A percentile compares a stretch with the other conserved stretches of the same genome.
These are phyloP conservation scores for Aphanomyces stellatus DNA, from an alignment of 352 stramenopile genomes.

Conservation along the genomic window DNA sequence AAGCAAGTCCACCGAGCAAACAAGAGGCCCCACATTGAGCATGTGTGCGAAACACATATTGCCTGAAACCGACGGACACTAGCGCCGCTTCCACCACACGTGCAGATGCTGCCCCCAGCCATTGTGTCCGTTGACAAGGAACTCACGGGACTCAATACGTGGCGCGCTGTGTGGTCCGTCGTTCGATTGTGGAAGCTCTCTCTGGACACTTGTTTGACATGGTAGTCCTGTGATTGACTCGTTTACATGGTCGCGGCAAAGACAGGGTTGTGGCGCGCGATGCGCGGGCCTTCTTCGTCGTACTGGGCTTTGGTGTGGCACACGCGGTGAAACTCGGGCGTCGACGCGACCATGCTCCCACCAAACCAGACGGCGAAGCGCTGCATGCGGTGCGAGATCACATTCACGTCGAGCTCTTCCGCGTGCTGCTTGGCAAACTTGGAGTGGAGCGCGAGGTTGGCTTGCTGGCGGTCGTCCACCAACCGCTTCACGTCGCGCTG, in stretches of 20 bases:
- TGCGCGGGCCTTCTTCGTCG: constrained; percentile 92
- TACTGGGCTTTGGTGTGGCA: constrained; percentile 96
- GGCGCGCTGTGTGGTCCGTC: too few relatives aligned
- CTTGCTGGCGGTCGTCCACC: constrained; percentile 84
- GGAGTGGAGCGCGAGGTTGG: constrained; percentile 75
- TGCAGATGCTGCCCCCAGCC: too few relatives aligned
- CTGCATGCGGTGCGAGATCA: constrained; percentile 93
- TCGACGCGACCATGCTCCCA: constrained; percentile 91
- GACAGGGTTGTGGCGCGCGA: constrained; percentile 91
- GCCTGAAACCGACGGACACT: too few relatives aligned
- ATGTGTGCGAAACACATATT: too few relatives aligned
- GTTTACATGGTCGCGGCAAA: constrained; percentile 91
- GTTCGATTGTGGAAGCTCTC: too few relatives aligned
- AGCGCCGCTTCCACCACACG: too few relatives aligned
- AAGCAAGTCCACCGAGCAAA: too few relatives aligned
- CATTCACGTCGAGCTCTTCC: constrained; percentile 87
- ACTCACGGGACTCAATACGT: too few relatives aligned
- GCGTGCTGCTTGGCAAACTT: constrained; percentile 53
- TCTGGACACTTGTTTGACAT: too few relatives aligned
- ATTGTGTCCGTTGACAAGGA: too few relatives aligned
- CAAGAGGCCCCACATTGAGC: too few relatives aligned
- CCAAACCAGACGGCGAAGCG: constrained; percentile 94
- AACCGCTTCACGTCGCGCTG: constrained; percentile 92
- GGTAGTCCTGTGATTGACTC: too few relatives aligned
- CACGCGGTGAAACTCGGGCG: constrained; percentile 89